Base-by-base conservation (phyloP, 495 filamentous ascomycete species). In the Halenospora varia region DNA sequence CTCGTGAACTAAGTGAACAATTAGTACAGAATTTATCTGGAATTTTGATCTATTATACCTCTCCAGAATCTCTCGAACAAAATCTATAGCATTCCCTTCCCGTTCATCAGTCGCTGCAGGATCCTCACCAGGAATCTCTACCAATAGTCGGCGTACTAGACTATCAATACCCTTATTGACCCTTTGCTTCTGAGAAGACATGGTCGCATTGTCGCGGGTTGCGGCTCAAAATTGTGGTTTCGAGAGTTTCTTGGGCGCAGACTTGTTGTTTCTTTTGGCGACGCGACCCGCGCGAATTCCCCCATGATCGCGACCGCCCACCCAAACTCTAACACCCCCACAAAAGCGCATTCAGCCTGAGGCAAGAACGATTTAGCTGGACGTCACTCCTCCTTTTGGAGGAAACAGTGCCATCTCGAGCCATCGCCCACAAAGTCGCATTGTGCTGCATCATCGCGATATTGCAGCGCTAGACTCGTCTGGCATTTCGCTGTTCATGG, bases 151-250 rank as follows among this genome's bases (percentile, higher is more conserved):
- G 25, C 73, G 71, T 56, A 85, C 78, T 68, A 85, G 73, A 62
- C 76, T 77, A 68, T 82, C 75, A 68, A 85, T 75, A 53, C 80
- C 81, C 53, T 70, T 77, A 47, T 71, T 71, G 59, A 81, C 68
- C 62, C 77, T 71, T 58, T 75, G 72, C 60, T 59, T 70, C 58
- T 69, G 70, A 48, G 67, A 65, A 64, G 74, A 66, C 74, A 77
- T 78, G 60, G 62, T 65, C 65, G 70, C 71, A 73, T 75, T 61
- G 61, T 70, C 65, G 48, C 54, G 53, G 20, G 9, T 19, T 49
- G 47, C 25, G 47, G 3, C 2, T 23, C 9, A 25, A n/a, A 2
- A 25, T 19, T 49, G 47, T 25, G 47, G 3, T 49, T 49, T 49
- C 11, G 8, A 13, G 3, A n/a, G 44, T 47, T 18, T 13, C 44